A percentile compares a stretch with the other conserved stretches of the same genome.
These are phyloP conservation scores for Blastobotrys apis DNA, from an alignment of 1,139 yeast genomes.

Conservation along the genomic window DNA sequence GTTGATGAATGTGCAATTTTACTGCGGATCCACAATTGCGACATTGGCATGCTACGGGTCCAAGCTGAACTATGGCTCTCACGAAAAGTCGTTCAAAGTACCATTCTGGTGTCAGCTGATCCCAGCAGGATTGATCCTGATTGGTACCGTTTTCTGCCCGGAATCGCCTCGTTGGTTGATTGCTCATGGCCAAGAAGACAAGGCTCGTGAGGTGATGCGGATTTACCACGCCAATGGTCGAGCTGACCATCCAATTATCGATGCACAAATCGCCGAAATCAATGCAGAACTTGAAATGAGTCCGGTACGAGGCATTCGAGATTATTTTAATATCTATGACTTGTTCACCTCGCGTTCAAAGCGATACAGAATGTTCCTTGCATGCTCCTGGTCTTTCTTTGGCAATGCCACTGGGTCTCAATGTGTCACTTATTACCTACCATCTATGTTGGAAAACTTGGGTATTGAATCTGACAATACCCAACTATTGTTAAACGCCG, in stretches of 20 bases:
- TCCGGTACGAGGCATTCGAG: constrained; percentile 13
- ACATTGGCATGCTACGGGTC: constrained; percentile 29
- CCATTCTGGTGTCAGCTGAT: constrained; percentile 45
- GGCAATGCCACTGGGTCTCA: constrained; percentile 19
- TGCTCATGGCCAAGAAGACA: constrained; percentile 42
- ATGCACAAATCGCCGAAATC: constrained; percentile 16
- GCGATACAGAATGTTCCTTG: constrained; percentile 16
- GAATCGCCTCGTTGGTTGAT: constrained; percentile 67
- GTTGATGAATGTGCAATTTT: constrained; percentile 44
- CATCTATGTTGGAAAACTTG: constrained; percentile 16
- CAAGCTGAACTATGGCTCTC: constrained; percentile 16
- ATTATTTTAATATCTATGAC: constrained; percentile 16
- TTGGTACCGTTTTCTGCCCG: constrained; percentile 57
- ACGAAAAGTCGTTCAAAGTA: constrained; percentile 41
- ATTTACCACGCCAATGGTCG: constrained; percentile 22
- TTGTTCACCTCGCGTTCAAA: constrained; percentile 16
- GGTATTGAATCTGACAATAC: constrained; percentile 15
- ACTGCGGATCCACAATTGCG: constrained; percentile 46
- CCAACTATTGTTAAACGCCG: constrained; percentile 19
- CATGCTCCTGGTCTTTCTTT: constrained; percentile 17
- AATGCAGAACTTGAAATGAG: constrained; percentile 13
- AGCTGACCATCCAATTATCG: constrained; percentile 17
- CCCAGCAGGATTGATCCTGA: constrained; percentile 44
- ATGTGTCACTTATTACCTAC: constrained; percentile 18
- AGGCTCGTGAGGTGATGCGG: constrained; percentile 39